Evolutionary conservation across 108 stramenopile genomes (phyloP), one percentile per base, ranked within the genome.

Genomic region (Stephanodiscus minutulus): DNA sequence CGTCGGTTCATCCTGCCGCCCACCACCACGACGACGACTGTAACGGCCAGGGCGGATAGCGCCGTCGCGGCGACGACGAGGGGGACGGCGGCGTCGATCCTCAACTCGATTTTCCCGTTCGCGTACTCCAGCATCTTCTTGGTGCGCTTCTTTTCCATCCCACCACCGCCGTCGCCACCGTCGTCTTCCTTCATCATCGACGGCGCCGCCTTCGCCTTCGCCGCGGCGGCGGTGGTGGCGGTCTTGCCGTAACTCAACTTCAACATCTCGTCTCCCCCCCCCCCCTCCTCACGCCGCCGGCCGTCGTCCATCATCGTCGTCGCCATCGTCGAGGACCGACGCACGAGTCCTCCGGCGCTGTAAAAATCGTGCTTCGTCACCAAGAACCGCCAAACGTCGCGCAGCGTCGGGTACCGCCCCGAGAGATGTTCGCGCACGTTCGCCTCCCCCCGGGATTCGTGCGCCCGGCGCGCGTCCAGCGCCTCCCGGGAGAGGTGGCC

Each of bases 281-380:
- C 36, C 15, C 60, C 25, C 17, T 52, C 33, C n/a, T 22, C 36
- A 29, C 49, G 31, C 22, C 0, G 3, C 52, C 9, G 1, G 18
- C 7, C 4, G 48, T 28, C 4, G 1, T 29, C 21, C 21, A 13
- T 2, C 11, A 3, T 29, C 25, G 37, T 22, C 39, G 31, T 13
- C n/a, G n/a, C n/a, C n/a, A 15, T 41, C n/a, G n/a, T 69, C 18
- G 76, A 86, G 15, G n/a, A n/a, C n/a, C 87, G 72, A 15, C 75
- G 66, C 10, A 91, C 83, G 17, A 95, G 66, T 53, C 82, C 85
- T n/a, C 33, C 44, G 3, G 93, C 88, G 11, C 88, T 68, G 58
- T 92, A 92, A 65, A 95, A 80, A n/a, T 88, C 76, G 73, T 95
- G 93, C 7, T 89, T 74, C 0, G 41, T 62, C 25, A 73, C 85